Conservation (phyloP, 805 yeast genomes). For the Hanseniaspora valbyensis region DNA sequence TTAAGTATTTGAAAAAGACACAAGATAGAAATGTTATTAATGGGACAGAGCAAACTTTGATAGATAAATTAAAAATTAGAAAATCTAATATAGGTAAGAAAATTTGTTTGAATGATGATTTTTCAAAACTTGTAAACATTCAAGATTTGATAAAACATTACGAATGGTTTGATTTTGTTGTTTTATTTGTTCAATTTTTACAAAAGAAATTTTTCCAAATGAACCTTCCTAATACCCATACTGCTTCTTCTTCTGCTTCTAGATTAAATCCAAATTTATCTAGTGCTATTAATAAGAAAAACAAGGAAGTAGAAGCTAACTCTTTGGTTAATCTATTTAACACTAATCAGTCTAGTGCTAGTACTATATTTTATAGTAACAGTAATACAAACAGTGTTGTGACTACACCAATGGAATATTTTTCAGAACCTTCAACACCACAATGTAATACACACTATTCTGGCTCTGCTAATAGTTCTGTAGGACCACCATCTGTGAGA, state of each 20-base stretch:
- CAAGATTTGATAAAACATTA: constrained; percentile 56
- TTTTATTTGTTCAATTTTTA: constrained; percentile 59
- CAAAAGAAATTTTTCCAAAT: constrained; percentile 12
- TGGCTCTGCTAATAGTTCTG: not conserved
- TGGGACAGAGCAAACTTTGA: constrained; percentile 71
- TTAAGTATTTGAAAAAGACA: constrained; percentile 7
- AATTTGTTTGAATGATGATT: constrained; percentile 33
- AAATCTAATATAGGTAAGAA: constrained; percentile 20
- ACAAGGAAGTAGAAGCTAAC: not conserved
- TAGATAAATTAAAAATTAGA: constrained; percentile 61
- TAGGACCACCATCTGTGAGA: not conserved
- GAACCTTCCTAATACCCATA: too few relatives aligned
- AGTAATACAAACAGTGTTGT: constrained; percentile 9
- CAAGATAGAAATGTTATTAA: not conserved
- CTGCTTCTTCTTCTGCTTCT: not conserved
- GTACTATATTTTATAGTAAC: not conserved
- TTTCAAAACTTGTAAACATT: constrained; percentile 39
- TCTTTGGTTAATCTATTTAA: not conserved
- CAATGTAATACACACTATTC: not conserved
- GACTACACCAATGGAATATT: constrained; percentile 12
- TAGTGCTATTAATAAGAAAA: not conserved
- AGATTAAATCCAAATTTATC: not conserved
- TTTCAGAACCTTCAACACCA: constrained; percentile 11
- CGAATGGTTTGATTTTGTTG: constrained; percentile 76
- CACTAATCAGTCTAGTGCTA: not conserved